These are phyloP conservation scores for Parsonsia alboflavescens DNA, from an alignment of 257 asterid genomes.

Conservation along the genomic window DNA sequence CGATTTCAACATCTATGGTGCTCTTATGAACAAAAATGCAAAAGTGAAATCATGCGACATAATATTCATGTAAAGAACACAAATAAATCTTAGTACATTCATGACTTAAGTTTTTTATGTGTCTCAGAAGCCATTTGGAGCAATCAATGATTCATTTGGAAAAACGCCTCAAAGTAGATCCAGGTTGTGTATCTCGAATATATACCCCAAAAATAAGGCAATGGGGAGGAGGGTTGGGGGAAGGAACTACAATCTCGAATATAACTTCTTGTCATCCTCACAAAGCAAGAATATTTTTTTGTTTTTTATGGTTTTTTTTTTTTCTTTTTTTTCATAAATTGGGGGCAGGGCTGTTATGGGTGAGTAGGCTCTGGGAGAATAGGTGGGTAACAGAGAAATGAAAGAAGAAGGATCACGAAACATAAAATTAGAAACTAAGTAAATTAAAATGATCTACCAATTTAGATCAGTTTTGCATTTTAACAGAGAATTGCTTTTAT, in stretches of 20 bases:
- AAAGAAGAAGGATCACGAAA: no score
- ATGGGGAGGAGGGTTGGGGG: no score
- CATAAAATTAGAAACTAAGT: neutral
- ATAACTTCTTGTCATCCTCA: neutral
- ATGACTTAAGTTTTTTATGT: neutral
- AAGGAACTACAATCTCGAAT: neutral
- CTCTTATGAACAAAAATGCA: neutral
- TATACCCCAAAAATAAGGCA: no score
- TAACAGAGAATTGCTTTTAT: neutral
- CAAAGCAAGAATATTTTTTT: neutral
- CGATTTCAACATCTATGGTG: neutral
- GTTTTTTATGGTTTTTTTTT: no score
- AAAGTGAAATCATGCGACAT: neutral
- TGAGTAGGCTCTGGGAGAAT: no score
- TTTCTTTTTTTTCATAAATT: no score
- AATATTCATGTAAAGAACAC: conserved; percentile 7
- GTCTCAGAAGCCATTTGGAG: neutral
- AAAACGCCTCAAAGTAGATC: neutral
- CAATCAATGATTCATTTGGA: neutral
- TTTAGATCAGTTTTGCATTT: neutral
- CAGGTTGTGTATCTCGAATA: neutral
- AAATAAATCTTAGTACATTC: no score
- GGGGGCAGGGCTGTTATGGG: no score
- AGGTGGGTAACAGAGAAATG: no score
- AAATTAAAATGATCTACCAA: neutral